phyloP scores from a whole-genome alignment of 2,329 filamentous ascomycete genomes.

The Cladosporium sp. region DNA sequence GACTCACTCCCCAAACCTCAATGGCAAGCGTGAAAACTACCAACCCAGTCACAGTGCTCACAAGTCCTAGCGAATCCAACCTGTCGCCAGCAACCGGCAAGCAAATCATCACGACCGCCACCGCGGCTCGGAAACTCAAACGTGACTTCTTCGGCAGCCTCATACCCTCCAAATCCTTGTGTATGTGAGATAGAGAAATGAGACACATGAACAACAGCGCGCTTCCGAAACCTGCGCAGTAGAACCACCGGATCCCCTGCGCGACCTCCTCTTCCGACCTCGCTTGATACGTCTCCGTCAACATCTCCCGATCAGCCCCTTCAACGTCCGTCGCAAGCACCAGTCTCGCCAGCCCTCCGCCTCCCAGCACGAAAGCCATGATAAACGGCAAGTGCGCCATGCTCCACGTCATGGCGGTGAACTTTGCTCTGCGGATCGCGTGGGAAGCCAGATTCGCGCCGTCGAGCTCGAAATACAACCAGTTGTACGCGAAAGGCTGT shows the following conservation, averaged over 20 bases:
- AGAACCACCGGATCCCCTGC: conserved; percentile 57
- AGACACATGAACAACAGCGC: conserved; percentile 52
- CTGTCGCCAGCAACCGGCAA: conserved; percentile 44
- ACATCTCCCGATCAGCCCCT: conserved; percentile 44
- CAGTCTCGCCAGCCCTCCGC: conserved; percentile 54
- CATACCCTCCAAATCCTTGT: conserved; percentile 49
- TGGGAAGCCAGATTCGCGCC: conserved; percentile 54
- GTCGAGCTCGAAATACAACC: conserved; percentile 49
- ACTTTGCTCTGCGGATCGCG: conserved; percentile 52
- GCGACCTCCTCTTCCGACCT: conserved; percentile 50
- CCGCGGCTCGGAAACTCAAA: conserved; percentile 46
- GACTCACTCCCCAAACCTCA: conserved; percentile 31
- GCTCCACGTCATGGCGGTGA: conserved; percentile 49
- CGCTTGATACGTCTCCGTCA: conserved; percentile 49
- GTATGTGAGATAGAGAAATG: conserved; percentile 54
- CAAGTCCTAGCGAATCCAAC: conserved; percentile 35
- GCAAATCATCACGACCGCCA: conserved; percentile 52
- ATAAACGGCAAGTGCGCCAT: conserved; percentile 59
- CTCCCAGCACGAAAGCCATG: conserved; percentile 59
- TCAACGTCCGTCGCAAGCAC: conserved; percentile 56
- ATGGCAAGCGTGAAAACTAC: conserved; percentile 31
- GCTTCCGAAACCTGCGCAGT: conserved; percentile 58
- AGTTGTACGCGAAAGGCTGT: conserved; percentile 32
- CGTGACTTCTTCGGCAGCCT: conserved; percentile 51
- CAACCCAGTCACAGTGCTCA: conserved; percentile 38